phyloP scores from a whole-genome alignment of 2,329 filamentous ascomycete genomes.

The Talaromyces sp. region DNA sequence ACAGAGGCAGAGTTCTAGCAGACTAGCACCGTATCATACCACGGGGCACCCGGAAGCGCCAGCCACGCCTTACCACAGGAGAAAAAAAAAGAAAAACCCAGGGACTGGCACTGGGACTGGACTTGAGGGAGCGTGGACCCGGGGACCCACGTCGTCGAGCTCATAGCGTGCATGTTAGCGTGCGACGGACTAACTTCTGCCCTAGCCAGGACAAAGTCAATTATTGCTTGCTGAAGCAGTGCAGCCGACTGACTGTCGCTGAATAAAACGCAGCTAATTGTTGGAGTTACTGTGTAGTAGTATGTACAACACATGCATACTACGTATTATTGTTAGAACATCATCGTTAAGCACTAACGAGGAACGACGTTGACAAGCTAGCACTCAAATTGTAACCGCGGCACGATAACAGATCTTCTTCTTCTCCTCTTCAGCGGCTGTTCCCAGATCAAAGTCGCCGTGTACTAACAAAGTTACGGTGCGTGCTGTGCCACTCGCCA shows the following conservation, averaged over 20 bases:
- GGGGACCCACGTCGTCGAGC: conserved; percentile 1
- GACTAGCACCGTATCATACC: neutral
- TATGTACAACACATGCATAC: neutral
- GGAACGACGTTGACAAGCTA: neutral
- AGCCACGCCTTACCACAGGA: conserved; percentile 6
- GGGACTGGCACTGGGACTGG: conserved; percentile 8
- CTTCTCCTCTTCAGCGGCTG: neutral
- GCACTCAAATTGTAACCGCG: neutral
- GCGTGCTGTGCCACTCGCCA: conserved; percentile 4
- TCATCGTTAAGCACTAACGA: neutral
- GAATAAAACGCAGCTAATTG: neutral
- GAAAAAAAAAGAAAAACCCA: neutral
- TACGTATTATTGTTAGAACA: neutral
- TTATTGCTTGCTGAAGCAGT: conserved; percentile 3
- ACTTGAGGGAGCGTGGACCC: conserved; percentile 8
- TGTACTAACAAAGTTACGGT: neutral
- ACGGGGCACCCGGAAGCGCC: conserved; percentile 5
- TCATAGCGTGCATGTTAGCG: conserved; percentile 1
- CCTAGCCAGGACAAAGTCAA: conserved; percentile 1
- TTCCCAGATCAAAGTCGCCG: conserved; percentile 1
- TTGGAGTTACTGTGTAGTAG: neutral
- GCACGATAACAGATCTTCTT: neutral
- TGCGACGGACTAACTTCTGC: conserved; percentile 2
- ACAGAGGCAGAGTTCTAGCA: neutral
- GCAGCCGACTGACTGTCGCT: neutral